Base-by-base conservation (phyloP, 1,284 basidiomycete genomes). In the Trametes sp. region DNA sequence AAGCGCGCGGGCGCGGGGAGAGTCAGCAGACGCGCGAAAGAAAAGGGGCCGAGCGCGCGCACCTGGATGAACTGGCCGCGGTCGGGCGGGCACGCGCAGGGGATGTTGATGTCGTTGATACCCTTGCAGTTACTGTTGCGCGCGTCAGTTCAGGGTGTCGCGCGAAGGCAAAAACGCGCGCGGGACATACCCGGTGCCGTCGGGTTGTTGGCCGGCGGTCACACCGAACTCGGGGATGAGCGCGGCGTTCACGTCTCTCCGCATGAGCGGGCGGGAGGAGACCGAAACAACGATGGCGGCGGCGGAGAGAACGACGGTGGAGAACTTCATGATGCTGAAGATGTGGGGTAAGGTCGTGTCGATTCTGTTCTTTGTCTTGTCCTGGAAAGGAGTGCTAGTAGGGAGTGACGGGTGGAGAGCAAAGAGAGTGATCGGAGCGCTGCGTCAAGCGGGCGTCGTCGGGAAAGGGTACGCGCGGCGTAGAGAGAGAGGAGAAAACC, bases 201-300 rank as follows among this genome's bases (percentile, higher is more conserved):
- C 83, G 13, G 86, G 86, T 68, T 86, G 86, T 16, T 80, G 50
- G 26, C 82, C 84, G 26, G 85, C 66, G 33, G 74, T 63, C 61
- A 80, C 70, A 21, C 85, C 87, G 62, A 88, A 86, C 51, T 82
- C 70, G 4, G 87, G 87, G 13, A 88, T 79, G 26, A 87, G 77
- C 54, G 73, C 69, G 26, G 82, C 75, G 70, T 85, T 76, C 14
- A 87, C 83, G 61, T 78, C 82, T 59, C 63, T 46, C 19, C 84
- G 79, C 69, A 77, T 80, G 26, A 81, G 69, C 26, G 83, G 82
- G 1, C 72, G 73, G 44, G 82, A 79, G 57, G 76, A 76, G 33
- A 78, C 77, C 13, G 78, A 75, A 52, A 77, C 67, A 59, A 79
- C 63, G 54, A 71, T 64, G 38, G 72, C 74, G 58, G 74, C 71